Base-by-base conservation (phyloP, 2,329 filamentous ascomycete genomes). In the Cladophialophora psammophila region DNA sequence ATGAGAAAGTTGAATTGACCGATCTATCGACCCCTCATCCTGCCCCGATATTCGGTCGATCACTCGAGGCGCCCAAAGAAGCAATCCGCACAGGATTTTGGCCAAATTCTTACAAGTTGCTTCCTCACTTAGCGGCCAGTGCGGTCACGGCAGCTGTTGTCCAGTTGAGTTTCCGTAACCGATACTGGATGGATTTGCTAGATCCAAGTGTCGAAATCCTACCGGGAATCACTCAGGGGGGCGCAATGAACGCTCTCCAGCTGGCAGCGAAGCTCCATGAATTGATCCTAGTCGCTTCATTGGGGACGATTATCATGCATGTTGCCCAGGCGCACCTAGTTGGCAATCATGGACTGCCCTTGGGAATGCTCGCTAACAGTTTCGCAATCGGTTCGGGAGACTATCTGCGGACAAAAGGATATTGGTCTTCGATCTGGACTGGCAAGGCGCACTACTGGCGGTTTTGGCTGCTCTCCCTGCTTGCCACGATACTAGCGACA, bases 161-260 rank as follows among this genome's bases (percentile, higher is more conserved):
- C 15, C 54, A 63, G 50, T 50, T 76, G 38, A 75, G 74, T 54
- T 60, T 69, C 35, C 57, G 61, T 32, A 60, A 67, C 26, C 45
- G 59, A 8, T 69, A 69, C 63, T 63, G 56, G 54, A 59, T 71
- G 72, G 48, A 71, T 67, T 60, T 76, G 70, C 26, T 69, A 71
- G 48, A 73, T 71, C 63, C 70, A 55, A 65, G 69, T 70, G 60
- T 67, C 71, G 18, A 64, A 32, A 63, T 74, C 68, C 34, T 45
- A 6, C 32, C 60, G 40, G 18, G 71, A 58, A 48, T 64, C 69
- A 63, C 64, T 13, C 74, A 76, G 45, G 61, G 65, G 15, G 69
- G 67, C n/a, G 75, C 74, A 20, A 55, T 75, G 52, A 69, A 72
- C 15, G 72, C 69, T 13, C 65, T 75, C 36, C 74, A 76, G 56